phyloP scores from a whole-genome alignment of 176 grass and related monocot genomes.

The Juncus effusus region DNA sequence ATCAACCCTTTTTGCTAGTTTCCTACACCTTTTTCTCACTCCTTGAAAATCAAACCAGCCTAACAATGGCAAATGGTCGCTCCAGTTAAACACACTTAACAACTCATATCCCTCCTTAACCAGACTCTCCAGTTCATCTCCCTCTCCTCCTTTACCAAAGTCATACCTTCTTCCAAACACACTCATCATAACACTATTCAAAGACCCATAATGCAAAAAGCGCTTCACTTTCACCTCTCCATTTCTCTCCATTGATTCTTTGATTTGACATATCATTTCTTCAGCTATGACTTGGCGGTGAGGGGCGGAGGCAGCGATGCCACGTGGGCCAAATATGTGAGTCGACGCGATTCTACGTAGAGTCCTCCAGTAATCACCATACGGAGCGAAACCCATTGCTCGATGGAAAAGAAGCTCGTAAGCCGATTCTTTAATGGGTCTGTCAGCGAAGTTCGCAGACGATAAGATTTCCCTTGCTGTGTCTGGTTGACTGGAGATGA shows the following conservation, averaged over 20 bases:
- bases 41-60: constrained; percentile 57
- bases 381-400: constrained; percentile 81
- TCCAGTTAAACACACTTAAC: constrained; percentile 66
- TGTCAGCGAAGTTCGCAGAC: constrained; percentile 61
- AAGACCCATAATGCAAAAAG: constrained; percentile 45
- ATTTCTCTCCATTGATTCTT: constrained; percentile 25
- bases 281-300: constrained; percentile 39
- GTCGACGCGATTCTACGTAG: constrained; percentile 44
- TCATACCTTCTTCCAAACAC: constrained; percentile 53
- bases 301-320: constrained; percentile 26
- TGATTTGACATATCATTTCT: constrained; percentile 33
- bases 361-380: constrained; percentile 62
- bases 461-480: constrained; percentile 68
- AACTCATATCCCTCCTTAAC: constrained; percentile 68
- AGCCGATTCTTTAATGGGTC: constrained; percentile 69
- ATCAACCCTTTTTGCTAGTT: constrained; percentile 43
- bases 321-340: constrained; percentile 55
- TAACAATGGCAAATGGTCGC: constrained; percentile 49
- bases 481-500: constrained; percentile 56
- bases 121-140: constrained; percentile 43
- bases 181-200: constrained; percentile 53
- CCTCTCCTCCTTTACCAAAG: constrained; percentile 21
- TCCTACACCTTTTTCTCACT: constrained; percentile 47
- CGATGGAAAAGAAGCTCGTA: constrained; percentile 75
- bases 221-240: constrained; percentile 30